Evolutionary conservation across 768 basidiomycete genomes (phyloP).

Genomic region (Calocybe gangraenosa): DNA sequence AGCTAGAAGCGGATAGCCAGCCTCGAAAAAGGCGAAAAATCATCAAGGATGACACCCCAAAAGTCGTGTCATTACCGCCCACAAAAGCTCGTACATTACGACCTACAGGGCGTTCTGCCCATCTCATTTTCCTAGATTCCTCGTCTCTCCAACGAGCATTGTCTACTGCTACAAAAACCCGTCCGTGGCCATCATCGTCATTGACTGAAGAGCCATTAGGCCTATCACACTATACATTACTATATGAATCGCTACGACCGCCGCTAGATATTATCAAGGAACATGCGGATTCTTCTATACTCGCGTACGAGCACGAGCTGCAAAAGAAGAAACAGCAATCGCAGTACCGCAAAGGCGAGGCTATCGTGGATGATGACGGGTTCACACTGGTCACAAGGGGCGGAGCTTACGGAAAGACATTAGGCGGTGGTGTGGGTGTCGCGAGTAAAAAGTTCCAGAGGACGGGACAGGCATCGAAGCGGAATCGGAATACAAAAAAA

Average conservation of each 20-base stretch:
- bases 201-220: slow-evolving; percentile 58
- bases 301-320: slow-evolving; percentile 68
- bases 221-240: slow-evolving; percentile 63
- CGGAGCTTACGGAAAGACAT: slow-evolving; percentile 83
- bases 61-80: slow-evolving; percentile 58
- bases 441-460: slow-evolving; percentile 65
- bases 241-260: slow-evolving; percentile 68
- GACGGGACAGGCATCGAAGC: slow-evolving; percentile 45
- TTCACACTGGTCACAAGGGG: slow-evolving; percentile 94
- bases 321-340: slow-evolving; percentile 58
- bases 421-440: slow-evolving; percentile 73
- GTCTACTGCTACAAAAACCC: slow-evolving; percentile 44
- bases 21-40: slow-evolving; percentile 38
- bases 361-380: slow-evolving; percentile 90
- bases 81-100: slow-evolving; percentile 50
- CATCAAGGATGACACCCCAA: slow-evolving; percentile 38
- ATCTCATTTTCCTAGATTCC: slow-evolving; percentile 66
- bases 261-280: slow-evolving; percentile 66
- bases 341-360: slow-evolving; percentile 77
- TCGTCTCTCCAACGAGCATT: slow-evolving; percentile 71
- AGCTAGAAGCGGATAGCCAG: slow-evolving; percentile 26
- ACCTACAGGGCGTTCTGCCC: slow-evolving; percentile 63
- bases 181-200: slow-evolving; percentile 54
- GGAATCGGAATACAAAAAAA: slow-evolving; percentile 45
- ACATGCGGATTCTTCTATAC: slow-evolving; percentile 80